Evolutionary conservation across 2,329 filamentous ascomycete species (phyloP).

Genomic region (Fusarium sp.): DNA sequence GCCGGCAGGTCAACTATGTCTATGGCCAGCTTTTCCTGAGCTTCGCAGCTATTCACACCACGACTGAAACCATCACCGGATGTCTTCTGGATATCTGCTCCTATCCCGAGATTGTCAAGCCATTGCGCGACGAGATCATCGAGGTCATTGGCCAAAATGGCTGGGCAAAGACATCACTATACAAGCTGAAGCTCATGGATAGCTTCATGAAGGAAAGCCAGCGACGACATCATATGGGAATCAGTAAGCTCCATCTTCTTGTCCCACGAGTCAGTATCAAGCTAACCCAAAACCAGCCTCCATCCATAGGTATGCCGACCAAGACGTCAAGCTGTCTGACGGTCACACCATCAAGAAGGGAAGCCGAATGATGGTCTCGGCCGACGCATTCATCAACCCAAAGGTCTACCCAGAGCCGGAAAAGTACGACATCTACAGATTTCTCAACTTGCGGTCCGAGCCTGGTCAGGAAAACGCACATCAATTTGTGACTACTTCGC

Average conservation of each 20-base stretch:
- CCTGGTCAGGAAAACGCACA: constrained; percentile 53
- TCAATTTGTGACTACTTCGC: constrained; percentile 3
- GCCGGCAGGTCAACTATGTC: constrained; percentile 38
- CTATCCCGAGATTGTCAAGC: neutral
- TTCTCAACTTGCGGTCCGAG: neutral
- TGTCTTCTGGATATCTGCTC: neutral
- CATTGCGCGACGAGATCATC: neutral
- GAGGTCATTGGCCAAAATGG: neutral
- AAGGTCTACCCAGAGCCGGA: constrained; percentile 4
- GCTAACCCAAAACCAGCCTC: neutral
- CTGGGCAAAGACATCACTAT: neutral
- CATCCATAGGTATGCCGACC: neutral
- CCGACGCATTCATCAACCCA: neutral
- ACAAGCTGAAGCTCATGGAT: constrained; percentile 1
- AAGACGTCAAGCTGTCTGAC: neutral
- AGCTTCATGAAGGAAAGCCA: constrained; percentile 6
- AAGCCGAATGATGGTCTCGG: neutral
- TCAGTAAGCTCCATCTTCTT: neutral
- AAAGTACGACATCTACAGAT: neutral
- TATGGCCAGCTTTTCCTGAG: constrained; percentile 69
- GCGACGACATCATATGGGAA: neutral
- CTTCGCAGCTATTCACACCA: neutral
- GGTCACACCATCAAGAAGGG: neutral
- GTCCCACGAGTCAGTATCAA: too few species aligned
- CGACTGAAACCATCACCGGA: constrained; percentile 1